Base-by-base conservation (phyloP, 1,284 basidiomycete genomes). In the Ceraceosorus guamensis region DNA sequence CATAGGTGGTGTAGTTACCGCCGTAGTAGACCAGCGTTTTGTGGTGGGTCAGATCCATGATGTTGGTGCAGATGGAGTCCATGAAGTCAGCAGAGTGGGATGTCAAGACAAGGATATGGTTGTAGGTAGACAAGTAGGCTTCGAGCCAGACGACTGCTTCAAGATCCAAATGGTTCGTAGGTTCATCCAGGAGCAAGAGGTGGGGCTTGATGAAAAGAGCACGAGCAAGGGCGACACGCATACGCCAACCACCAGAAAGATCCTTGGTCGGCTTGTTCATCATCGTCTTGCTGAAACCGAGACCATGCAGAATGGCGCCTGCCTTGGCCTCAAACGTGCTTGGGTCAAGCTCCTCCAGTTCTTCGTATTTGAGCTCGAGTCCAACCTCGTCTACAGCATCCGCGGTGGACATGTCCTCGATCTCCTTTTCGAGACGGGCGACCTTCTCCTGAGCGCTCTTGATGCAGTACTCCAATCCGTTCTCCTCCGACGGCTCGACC, bases 121-220 rank as follows among this genome's bases (percentile, higher is more conserved):
- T 96, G 81, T 97, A 98, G 49, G 90, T 96, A 48, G 89, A 89
- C 46, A 97, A 82, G 79, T 97, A 97, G 11, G 92, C 93, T 78
- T 98, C 93, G 55, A 98, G 82, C 93, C 93, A 98, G 57, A 97
- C 93, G 66, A 98, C 93, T 53, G 93, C 93, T 64, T 92, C 92
- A 56, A 96, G 81, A 82, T 97, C 92, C 78, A 96, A 82, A 76
- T 91, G 89, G 77, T 91, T 91, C n/a, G 77, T 78, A 18, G 77
- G 77, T 70, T 75, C 76, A 60, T 96, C 92, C 63, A 96, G 84
- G 35, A 97, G 80, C 32, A 97, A 82, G 30, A 97, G 79, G 80
- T 98, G 93, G 5, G 93, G 92, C 80, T 95, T 96, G 78, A 97
- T 81, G 79, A 98, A 97, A 52, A 98, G 82, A 0, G 93, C 93